Conservation (phyloP, 305 asterid species). For the Plantago lanceolata region DNA sequence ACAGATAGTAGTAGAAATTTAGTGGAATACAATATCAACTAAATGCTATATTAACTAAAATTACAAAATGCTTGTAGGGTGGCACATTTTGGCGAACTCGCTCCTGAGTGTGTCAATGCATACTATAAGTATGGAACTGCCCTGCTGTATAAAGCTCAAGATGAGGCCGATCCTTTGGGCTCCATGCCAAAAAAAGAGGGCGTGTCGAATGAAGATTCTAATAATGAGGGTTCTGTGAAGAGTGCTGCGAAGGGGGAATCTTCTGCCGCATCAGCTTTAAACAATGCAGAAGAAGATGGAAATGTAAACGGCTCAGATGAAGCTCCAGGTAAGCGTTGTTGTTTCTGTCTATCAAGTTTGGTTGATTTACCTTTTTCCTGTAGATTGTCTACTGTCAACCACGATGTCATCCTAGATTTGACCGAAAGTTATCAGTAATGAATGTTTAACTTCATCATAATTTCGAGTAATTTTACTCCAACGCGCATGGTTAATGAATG, state of each 20-base stretch:
- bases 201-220: constrained; percentile 35
- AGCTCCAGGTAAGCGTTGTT: constrained; percentile 22
- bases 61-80: constrained; percentile 40
- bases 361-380: constrained; percentile 4
- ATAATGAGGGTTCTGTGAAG: constrained; percentile 28
- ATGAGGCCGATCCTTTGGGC: constrained; percentile 48
- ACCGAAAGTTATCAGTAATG: no score
- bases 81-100: constrained; percentile 75
- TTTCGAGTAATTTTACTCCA: no score
- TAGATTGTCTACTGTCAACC: not conserved
- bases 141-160: constrained; percentile 73
- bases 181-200: constrained; percentile 45
- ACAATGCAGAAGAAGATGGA: constrained; percentile 30
- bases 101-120: constrained; percentile 72
- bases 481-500: no score
- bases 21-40: no score
- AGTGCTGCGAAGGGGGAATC: constrained; percentile 30
- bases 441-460: no score
- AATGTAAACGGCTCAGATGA: constrained; percentile 22
- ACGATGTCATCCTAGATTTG: not conserved
- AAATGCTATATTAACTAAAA: no score
- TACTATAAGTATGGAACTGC: constrained; percentile 75
- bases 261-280: constrained; percentile 35
- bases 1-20: no score
- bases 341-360: constrained; percentile 10